phyloP scores from a whole-genome alignment of 305 asterid species.

The Solanum hybrid region DNA sequence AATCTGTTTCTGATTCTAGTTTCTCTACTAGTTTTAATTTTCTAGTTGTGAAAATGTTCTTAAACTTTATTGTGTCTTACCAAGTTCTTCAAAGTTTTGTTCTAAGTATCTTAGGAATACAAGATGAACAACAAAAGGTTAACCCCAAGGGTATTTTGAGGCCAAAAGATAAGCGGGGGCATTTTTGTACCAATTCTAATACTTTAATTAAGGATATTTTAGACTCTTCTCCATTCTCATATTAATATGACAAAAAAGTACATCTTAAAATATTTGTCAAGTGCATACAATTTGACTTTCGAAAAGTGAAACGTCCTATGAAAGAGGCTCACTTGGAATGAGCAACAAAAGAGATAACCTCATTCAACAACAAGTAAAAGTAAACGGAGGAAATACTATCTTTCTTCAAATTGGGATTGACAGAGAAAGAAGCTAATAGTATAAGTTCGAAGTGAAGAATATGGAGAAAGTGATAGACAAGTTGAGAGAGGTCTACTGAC shows the following conservation, averaged over 20 bases:
- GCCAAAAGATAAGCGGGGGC: background rate
- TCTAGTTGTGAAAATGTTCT: too few relatives aligned
- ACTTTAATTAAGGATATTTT: background rate
- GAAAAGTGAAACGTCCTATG: background rate
- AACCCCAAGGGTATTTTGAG: background rate
- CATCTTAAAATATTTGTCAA: background rate
- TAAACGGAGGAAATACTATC: background rate
- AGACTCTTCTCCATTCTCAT: background rate
- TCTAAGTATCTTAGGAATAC: too few relatives aligned
- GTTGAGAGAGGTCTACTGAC: background rate
- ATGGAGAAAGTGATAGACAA: background rate
- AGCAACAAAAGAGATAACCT: background rate
- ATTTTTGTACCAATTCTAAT: background rate
- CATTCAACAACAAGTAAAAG: background rate
- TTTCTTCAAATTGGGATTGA: background rate
- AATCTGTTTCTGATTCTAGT: too few relatives aligned
- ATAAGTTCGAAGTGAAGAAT: background rate
- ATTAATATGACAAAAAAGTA: too few relatives aligned
- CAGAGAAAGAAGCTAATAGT: background rate
- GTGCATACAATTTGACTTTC: background rate
- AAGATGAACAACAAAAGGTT: background rate
- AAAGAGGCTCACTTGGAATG: background rate
- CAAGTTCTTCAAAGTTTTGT: too few relatives aligned
- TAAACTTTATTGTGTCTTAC: too few relatives aligned
- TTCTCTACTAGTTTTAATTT: too few relatives aligned